Evolutionary conservation across 2,329 filamentous ascomycete genomes (phyloP).

Genomic region (Colletotrichum kahawae): DNA sequence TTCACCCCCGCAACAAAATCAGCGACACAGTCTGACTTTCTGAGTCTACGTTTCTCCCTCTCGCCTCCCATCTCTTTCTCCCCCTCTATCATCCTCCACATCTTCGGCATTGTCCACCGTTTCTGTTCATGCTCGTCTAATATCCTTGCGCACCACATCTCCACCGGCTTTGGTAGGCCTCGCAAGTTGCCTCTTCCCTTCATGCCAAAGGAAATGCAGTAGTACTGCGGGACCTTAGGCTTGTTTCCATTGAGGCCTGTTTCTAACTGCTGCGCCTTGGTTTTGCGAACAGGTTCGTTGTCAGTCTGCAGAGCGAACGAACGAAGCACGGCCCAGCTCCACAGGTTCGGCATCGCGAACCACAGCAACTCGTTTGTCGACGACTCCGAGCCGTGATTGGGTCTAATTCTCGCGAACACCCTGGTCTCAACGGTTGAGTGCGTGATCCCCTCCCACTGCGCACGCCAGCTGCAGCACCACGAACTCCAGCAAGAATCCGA

Average conservation of each 20-base stretch:
- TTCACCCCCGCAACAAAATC: slow-evolving; percentile 25
- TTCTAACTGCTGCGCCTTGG: slow-evolving; percentile 13
- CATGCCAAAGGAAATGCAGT: slow-evolving; percentile 6
- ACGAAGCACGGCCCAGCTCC: slow-evolving; percentile 18
- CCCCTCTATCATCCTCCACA: not conserved
- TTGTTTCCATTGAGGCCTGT: slow-evolving; percentile 10
- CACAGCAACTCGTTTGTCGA: slow-evolving; percentile 16
- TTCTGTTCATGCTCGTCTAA: not conserved
- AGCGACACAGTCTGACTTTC: slow-evolving; percentile 26
- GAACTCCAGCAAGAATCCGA: slow-evolving; percentile 22
- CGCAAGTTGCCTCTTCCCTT: not conserved
- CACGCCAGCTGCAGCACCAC: not conserved
- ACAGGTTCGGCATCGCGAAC: slow-evolving; percentile 15
- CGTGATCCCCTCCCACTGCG: slow-evolving; percentile 21
- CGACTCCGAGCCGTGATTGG: slow-evolving; percentile 15
- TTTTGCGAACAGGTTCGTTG: slow-evolving; percentile 23
- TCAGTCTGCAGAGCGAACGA: slow-evolving; percentile 11
- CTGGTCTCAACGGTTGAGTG: slow-evolving; percentile 19
- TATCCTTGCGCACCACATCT: not conserved
- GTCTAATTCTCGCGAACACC: not conserved
- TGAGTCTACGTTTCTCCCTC: slow-evolving; percentile 21
- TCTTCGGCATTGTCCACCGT: not conserved
- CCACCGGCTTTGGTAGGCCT: not conserved
- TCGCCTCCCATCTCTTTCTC: slow-evolving; percentile 16
- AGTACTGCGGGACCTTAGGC: slow-evolving; percentile 7